Evolutionary conservation across 805 yeast species (phyloP), one percentile per base, ranked within the genome.

Genomic region (Pichia sporocuriosa): DNA sequence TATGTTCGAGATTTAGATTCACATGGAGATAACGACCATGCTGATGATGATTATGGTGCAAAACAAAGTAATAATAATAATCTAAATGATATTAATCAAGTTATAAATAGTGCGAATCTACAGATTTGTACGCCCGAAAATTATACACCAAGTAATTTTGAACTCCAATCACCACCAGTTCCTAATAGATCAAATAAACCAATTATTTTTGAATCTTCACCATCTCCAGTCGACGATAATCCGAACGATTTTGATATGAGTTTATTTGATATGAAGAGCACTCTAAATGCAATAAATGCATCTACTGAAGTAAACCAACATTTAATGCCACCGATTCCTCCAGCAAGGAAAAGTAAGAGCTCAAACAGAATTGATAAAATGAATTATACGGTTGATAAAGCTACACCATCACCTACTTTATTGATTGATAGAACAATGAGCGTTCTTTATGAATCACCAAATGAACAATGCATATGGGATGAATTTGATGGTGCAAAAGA

Each of bases 391-490:
- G 35, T 30, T 10, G 20, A 27, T 8, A 9, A 22, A 6, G 13
- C 17, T 16, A 12, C 25, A 2, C 21, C 39, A 5, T 43, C 45
- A 20, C 45, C 49, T 7, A 43, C 41, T 6, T 21, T 42, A 16
- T 21, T 43, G 0, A 19, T 40, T 25, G 56, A 57, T 35, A 43
- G 61, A 28, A 40, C 47, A 11, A 59, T 59, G 58, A 55, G 57
- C 28, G 54, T 59, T 11, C 43, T 60, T 10, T 58, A 55, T 44
- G 65, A 59, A 36, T 49, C 52, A 9, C 50, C 55, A 1, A 56
- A 53, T 32, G 62, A 58, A 30, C 47, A 43, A 44, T 25, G 44
- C 38, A 19, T 28, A 24, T 37, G 42, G 47, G 45, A 44, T 32
- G 46, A 38, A 28, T 33, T 31, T 34, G 43, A 34, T 23, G n/a